phyloP scores from a whole-genome alignment of 371 early-diverging fungal genomes.

The Rhizopus microsporus region DNA sequence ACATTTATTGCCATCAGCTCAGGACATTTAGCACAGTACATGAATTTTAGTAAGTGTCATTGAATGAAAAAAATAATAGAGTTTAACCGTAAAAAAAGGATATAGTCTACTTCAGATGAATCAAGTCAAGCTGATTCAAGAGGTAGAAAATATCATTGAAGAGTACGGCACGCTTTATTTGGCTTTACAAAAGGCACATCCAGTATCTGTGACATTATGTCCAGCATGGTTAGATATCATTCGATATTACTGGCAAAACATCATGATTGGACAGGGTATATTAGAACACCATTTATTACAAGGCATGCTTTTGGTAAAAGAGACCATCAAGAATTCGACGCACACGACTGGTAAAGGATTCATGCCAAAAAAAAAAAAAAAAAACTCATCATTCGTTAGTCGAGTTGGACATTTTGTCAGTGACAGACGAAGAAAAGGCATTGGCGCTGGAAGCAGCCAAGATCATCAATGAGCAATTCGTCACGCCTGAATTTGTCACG shows the following conservation, averaged over 20 bases:
- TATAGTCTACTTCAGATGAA: slow-evolving; percentile 14
- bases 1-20: slow-evolving; percentile 52
- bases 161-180: slow-evolving; percentile 86
- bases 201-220: slow-evolving; percentile 70
- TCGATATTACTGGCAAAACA: slow-evolving; percentile 73
- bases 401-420: slow-evolving; percentile 34
- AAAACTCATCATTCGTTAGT: background rate
- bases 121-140: slow-evolving; percentile 4
- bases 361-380: background rate
- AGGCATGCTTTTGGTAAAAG: slow-evolving; percentile 67
- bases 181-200: slow-evolving; percentile 69
- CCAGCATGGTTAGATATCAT: slow-evolving; percentile 70
- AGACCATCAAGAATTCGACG: slow-evolving; percentile 66
- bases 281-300: slow-evolving; percentile 68
- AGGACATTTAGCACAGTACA: slow-evolving; percentile 62
- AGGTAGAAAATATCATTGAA: slow-evolving; percentile 56
- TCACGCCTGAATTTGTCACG: slow-evolving; percentile 70
- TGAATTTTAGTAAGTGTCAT: slow-evolving; percentile 50
- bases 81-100: background rate
- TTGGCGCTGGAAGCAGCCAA: slow-evolving; percentile 52
- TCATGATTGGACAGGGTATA: slow-evolving; percentile 26
- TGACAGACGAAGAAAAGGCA: slow-evolving; percentile 54
- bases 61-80: slow-evolving; percentile 1
- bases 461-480: slow-evolving; percentile 64
- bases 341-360: slow-evolving; percentile 33